Conservation (phyloP, 768 basidiomycete genomes). For the Pulveroboletus sp. region DNA sequence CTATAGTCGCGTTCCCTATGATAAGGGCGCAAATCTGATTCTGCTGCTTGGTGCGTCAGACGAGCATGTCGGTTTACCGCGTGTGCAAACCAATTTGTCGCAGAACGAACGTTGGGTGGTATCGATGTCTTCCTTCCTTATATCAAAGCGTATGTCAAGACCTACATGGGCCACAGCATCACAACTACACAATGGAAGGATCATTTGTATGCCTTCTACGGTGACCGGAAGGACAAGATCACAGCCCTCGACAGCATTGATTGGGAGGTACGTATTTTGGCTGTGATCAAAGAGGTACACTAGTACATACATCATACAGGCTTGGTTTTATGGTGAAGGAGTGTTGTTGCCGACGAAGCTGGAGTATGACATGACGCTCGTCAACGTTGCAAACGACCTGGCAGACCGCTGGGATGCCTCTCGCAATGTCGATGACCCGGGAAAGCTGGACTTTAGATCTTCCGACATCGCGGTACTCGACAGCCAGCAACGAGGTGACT, state of each 20-base stretch:
- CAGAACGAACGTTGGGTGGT: conserved; percentile 53
- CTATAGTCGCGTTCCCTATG: conserved; percentile 74
- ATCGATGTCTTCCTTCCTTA: conserved; percentile 54
- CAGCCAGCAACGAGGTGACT: conserved; percentile 46
- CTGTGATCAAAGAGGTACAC: background rate
- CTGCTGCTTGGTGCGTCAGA: conserved; percentile 61
- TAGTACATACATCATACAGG: conserved; percentile 24
- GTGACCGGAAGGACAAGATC: conserved; percentile 39
- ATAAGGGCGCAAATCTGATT: conserved; percentile 87
- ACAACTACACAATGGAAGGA: conserved; percentile 54
- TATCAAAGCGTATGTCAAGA: conserved; percentile 49
- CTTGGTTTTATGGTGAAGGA: conserved; percentile 57
- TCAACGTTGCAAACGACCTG: conserved; percentile 46
- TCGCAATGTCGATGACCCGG: conserved; percentile 31
- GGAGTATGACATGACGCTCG: conserved; percentile 51
- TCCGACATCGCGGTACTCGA: conserved; percentile 45
- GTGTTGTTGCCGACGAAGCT: conserved; percentile 43
- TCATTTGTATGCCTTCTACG: conserved; percentile 52
- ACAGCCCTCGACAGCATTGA: conserved; percentile 47
- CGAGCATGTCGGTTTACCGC: too few relatives aligned
- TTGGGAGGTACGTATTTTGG: conserved; percentile 45
- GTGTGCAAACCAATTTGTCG: background rate
- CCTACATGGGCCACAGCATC: conserved; percentile 53
- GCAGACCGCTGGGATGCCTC: conserved; percentile 51
- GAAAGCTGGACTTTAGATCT: conserved; percentile 37